Base-by-base conservation (phyloP, 148 eudicot species). In the Rhododendron griersonianum region DNA sequence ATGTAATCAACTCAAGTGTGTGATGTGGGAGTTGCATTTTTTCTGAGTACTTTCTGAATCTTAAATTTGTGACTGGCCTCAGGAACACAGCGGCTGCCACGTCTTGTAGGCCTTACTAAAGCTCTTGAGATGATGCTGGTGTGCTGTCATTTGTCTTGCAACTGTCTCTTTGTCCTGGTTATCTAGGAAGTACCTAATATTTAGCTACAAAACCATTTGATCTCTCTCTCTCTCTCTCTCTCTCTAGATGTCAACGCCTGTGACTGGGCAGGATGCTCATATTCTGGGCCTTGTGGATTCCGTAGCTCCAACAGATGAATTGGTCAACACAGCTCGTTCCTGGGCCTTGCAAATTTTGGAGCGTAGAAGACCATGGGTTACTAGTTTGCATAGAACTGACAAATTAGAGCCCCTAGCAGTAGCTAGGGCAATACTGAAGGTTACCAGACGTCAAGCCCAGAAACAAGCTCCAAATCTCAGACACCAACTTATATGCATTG, bases 51-150 rank as follows among this genome's bases (percentile, higher is more conserved):
- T 82, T 61, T n/a, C 65, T 61, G 25, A 57, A 37, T 61, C 74
- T 59, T 28, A 41, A 28, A 37, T 63, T 14, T 82, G 30, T 80
- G 76, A 39, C 25, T 47, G 86, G 75, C 87, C 83, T 84, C 91
- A 95, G 98, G 98, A 57, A 94, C 98, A 15, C 98, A 95, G 81
- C 93, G 94, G 67, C 96, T 95, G 83, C 98, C 97, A 33, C 95
- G 97, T 47, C 91, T 95, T 78, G 97, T 94, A 67, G 98, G 97
- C 81, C 93, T 94, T 84, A 82, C 94, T 11, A 95, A 94, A 87
- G 93, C 96, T 82, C 94, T 95, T 83, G 97, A 95, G 81, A 93
- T 95, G 95, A 93, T 95, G 92, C 89, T 95, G 95, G 98, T 95
- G 90, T 80, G 85, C 80, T 87, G 84, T 78, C 76, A 51, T 67